Evolutionary conservation across 2,329 filamentous ascomycete species (phyloP), one percentile per base, ranked within the genome.

Genomic region (Pestalotiopsis sp.): DNA sequence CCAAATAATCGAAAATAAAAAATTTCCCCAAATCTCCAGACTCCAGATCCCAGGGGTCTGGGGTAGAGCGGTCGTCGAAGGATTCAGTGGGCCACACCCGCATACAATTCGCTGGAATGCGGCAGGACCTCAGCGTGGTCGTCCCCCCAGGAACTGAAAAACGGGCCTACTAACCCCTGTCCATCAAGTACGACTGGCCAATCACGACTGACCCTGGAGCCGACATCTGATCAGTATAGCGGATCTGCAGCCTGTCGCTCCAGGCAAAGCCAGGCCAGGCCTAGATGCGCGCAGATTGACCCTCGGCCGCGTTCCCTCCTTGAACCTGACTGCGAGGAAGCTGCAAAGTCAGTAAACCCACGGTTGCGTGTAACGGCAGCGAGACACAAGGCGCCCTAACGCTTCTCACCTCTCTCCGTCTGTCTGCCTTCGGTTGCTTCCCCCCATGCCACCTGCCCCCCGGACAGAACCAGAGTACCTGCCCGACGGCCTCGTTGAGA

Each of bases 1-100:
- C 23, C 11, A 14, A n/a, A 59, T 27, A 5, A 6, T 17, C 14
- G 17, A 62, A 39, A 27, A 17, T 9, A 14, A 39, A 59, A 59
- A 36, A 11, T 36, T 62, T n/a, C 61, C 41, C 61, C 61, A 66
- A 66, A 56, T 66, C 64, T 66, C 64, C 64, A 60, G 52, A 56
- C 64, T 66, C 56, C 64, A 60, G 52, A 56, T 66, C 45, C 60
- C 56, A 64, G 31, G 49, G 52, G 52, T 38, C 36, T 39, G 64
- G 64, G 64, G 64, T 66, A 66, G 64, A 38, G 64, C 17, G 62
- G 13, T 23, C 38, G 17, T 66, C 36, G 64, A 56, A 66, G 64
- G 64, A 66, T 56, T 66, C 58, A 56, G 64, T 60, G 64, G 64
- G 64, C 39, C 64, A 27, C 9, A 14, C 23, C 36, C 64, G 17